phyloP scores from a whole-genome alignment of 169 alveolate genomes.

The Ichthyophthirius multifiliis region DNA sequence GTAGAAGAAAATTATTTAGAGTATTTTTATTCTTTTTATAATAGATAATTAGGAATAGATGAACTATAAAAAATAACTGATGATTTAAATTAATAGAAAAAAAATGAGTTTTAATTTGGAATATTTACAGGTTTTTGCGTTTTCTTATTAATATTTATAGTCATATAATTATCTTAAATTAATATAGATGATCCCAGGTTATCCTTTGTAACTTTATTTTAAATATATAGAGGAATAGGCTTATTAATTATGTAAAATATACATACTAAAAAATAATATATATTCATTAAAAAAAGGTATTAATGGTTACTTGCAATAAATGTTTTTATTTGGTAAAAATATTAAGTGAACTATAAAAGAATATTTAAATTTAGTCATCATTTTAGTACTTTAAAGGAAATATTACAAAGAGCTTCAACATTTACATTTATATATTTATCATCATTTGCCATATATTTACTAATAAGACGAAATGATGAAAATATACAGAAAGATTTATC shows the following conservation, averaged over 20 bases:
- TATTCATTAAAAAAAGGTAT: background rate
- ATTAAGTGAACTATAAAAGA: background rate
- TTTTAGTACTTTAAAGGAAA: background rate
- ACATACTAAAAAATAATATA: background rate
- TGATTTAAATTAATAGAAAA: background rate
- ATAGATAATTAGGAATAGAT: background rate
- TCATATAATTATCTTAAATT: background rate
- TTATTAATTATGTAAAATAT: background rate
- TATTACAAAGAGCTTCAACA: background rate
- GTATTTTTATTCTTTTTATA: background rate
- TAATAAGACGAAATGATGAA: background rate
- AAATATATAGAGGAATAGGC: background rate
- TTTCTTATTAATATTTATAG: background rate
- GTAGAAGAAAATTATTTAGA: background rate
- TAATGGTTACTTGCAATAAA: background rate
- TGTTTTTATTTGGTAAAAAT: background rate
- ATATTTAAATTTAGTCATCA: slow-evolving; percentile 1
- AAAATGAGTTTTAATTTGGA: background rate
- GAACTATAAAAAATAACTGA: background rate
- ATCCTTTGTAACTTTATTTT: background rate
- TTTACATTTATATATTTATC: background rate
- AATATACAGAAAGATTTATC: background rate
- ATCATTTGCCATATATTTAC: background rate
- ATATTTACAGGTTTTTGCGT: background rate
- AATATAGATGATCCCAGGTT: background rate